phyloP scores from a whole-genome alignment of 768 basidiomycete species.

The Tremella yokohamensis region DNA sequence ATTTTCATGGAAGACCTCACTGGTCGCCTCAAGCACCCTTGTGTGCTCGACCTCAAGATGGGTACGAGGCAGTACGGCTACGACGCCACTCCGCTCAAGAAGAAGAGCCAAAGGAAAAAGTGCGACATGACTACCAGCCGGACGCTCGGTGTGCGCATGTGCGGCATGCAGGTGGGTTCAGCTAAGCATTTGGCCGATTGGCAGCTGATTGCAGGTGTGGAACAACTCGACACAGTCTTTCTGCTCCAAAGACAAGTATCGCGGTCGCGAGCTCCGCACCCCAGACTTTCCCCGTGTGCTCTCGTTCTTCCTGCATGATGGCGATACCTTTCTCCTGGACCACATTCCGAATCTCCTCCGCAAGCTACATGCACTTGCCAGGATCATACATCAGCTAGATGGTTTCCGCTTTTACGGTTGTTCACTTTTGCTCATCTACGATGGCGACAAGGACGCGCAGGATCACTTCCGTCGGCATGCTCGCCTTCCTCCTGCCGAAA shows the following conservation, averaged over 20 bases:
- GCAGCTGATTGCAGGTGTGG: constrained; percentile 68
- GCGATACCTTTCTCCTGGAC: constrained; percentile 74
- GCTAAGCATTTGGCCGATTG: background rate
- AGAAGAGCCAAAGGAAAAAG: constrained; percentile 97
- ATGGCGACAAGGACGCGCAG: constrained; percentile 86
- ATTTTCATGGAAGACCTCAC: constrained; percentile 99
- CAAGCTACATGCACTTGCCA: constrained; percentile 89
- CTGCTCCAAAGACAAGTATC: constrained; percentile 92
- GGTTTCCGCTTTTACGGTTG: constrained; percentile 99
- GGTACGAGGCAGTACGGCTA: constrained; percentile 98
- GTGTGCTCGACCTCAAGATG: constrained; percentile 98
- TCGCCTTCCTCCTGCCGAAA: background rate
- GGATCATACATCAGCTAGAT: constrained; percentile 79
- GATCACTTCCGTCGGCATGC: constrained; percentile 53
- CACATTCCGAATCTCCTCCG: constrained; percentile 88
- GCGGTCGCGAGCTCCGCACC: constrained; percentile 80
- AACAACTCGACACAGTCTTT: constrained; percentile 78
- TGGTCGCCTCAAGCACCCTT: constrained; percentile 81
- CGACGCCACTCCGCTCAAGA: constrained; percentile 85
- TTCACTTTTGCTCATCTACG: constrained; percentile 92
- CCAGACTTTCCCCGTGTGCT: constrained; percentile 80
- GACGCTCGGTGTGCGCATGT: constrained; percentile 83
- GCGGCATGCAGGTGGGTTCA: constrained; percentile 91
- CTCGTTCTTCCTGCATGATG: constrained; percentile 77
- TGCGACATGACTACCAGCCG: constrained; percentile 94